Base-by-base conservation (phyloP, 2,329 filamentous ascomycete genomes). In the Phyllosticta ampelicida region DNA sequence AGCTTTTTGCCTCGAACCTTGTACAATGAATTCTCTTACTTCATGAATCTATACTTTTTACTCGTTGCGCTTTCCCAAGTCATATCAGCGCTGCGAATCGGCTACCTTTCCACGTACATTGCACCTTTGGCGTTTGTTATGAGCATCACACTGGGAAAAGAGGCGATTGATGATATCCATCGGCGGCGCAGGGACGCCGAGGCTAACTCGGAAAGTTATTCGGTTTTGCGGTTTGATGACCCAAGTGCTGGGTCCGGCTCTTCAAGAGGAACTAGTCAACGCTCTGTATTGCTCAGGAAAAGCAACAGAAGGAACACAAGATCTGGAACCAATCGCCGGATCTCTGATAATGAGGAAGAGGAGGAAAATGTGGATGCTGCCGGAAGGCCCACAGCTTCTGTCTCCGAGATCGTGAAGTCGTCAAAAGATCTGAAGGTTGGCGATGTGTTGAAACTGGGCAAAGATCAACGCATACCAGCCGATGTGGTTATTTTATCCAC, bases 21-120 rank as follows among this genome's bases (percentile, higher is more conserved):
- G 20, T 99, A 96, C 74, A 97, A 97, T 75, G 94, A 99, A 70
- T 99, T 99, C 71, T 96, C 92, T 60, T 99, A 97, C 77, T 99
- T 99, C 75, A 96, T 99, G 80, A 99, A 99, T 80, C 89, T 97
- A 78, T 99, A 99, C 71, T 99, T 99, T 71, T 78, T 99, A 58
- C 84, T 97, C 23, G 94, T 99, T 54, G 95, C 94, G 6, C 74
- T 97, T 54, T 97, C 92, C 44, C 94, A 99, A 74, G 86, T 90
- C 50, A 91, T 99, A 67, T 91, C 90, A 3, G 82, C 88, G 20
- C 75, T 99, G 57, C 84, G 90, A 57, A 96, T 99, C 63, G 94
- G 94, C 58, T 97, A 96, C 71, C 81, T 99, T 61, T 89, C 89
- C 28, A 97, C 94, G 1, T 99, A 99, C 67, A 85, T 97, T 70